Conservation (phyloP, 2,329 filamentous ascomycete genomes). For the Thelonectria rubi region DNA sequence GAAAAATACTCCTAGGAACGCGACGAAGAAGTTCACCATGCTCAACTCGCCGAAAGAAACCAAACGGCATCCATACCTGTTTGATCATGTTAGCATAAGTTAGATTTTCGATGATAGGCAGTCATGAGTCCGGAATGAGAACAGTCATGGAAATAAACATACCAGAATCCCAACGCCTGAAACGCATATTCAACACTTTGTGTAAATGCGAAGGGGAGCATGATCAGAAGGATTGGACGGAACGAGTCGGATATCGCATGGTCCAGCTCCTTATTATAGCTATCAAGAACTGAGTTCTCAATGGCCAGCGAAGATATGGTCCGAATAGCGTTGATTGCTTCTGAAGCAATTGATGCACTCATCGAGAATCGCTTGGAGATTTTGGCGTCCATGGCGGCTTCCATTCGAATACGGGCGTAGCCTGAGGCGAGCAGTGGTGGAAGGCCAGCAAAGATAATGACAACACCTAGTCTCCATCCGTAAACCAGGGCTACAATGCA, state of each 20-base stretch:
- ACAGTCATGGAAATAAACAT: neutral
- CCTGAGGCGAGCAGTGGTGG: constrained; percentile 47
- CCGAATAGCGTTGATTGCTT: constrained; percentile 48
- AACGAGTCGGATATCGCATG: constrained; percentile 34
- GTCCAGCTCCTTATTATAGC: constrained; percentile 43
- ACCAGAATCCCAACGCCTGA: constrained; percentile 52
- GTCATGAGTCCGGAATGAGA: neutral
- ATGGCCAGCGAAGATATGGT: constrained; percentile 53
- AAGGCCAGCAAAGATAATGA: constrained; percentile 52
- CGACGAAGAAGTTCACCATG: constrained; percentile 62
- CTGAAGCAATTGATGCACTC: constrained; percentile 52
- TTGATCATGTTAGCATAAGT: constrained; percentile 4
- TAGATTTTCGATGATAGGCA: neutral
- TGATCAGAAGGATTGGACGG: constrained; percentile 40
- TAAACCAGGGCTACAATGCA: constrained; percentile 52
- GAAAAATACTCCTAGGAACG: constrained; percentile 60
- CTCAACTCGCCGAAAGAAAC: constrained; percentile 31
- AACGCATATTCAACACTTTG: constrained; percentile 47
- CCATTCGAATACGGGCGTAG: constrained; percentile 48
- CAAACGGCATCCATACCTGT: constrained; percentile 47
- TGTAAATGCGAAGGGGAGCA: constrained; percentile 47
- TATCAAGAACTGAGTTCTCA: constrained; percentile 43
- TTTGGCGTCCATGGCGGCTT: constrained; percentile 48
- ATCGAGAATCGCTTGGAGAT: constrained; percentile 44
- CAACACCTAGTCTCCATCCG: constrained; percentile 58